Conservation (phyloP, 2,329 filamentous ascomycete genomes). For the Pseudopithomyces chartarum region DNA sequence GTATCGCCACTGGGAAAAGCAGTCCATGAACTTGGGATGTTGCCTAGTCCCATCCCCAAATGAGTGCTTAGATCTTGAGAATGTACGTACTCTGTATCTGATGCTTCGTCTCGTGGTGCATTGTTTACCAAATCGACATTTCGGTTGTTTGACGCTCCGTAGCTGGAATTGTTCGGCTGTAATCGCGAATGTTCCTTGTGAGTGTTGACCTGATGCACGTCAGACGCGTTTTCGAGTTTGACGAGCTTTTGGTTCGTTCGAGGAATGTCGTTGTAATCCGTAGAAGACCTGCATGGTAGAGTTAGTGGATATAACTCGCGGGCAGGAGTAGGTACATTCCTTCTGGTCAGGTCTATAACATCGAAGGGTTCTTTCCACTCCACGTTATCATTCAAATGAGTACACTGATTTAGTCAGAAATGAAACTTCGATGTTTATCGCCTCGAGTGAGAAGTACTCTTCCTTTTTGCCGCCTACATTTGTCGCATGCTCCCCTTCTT, state of each 20-base stretch:
- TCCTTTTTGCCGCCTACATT: conserved; percentile 31
- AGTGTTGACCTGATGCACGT: neutral
- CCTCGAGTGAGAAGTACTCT: conserved; percentile 19
- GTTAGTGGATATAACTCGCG: neutral
- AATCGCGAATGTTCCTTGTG: neutral
- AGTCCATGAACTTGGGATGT: conserved; percentile 7
- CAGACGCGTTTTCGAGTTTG: conserved; percentile 7
- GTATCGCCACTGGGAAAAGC: neutral
- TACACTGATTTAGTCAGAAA: conserved; percentile 16
- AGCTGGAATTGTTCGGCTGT: neutral
- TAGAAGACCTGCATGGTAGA: neutral
- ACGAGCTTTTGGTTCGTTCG: neutral
- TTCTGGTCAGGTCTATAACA: neutral
- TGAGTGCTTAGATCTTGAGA: neutral
- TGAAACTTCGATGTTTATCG: too few species aligned
- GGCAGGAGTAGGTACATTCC: neutral
- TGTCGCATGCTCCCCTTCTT: conserved; percentile 32
- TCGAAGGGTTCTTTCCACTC: neutral
- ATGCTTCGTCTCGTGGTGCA: neutral
- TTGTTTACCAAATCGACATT: neutral
- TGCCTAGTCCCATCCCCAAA: neutral
- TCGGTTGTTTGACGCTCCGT: neutral
- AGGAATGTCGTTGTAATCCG: neutral
- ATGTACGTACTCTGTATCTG: conserved; percentile 10
- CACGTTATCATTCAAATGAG: conserved; percentile 9